phyloP scores from a whole-genome alignment of 768 basidiomycete species.

The Suillus hirtellus region DNA sequence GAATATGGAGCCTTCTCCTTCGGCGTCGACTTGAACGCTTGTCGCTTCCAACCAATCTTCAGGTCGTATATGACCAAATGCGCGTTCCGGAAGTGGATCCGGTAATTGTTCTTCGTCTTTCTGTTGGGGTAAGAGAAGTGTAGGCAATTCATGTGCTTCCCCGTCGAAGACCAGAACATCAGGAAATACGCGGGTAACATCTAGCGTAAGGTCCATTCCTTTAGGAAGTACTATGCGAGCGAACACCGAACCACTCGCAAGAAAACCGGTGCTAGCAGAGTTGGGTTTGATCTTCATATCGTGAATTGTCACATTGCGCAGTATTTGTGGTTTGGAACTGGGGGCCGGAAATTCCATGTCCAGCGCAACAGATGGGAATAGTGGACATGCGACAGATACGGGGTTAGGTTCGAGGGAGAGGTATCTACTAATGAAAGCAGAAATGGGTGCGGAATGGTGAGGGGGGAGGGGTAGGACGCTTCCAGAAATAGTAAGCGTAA shows the following conservation, averaged over 20 bases:
- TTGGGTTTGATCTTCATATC: conserved; percentile 69
- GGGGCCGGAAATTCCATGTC: conserved; percentile 65
- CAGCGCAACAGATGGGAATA: conserved; percentile 51
- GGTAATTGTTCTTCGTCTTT: conserved; percentile 52
- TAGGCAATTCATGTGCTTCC: conserved; percentile 43
- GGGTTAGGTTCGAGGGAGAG: conserved; percentile 57
- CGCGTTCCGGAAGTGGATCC: conserved; percentile 65
- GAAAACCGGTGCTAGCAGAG: conserved; percentile 40
- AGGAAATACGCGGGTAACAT: conserved; percentile 65
- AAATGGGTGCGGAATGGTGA: conserved; percentile 43
- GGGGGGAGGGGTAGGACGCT: conserved; percentile 54
- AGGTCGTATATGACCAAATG: conserved; percentile 76
- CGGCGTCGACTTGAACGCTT: conserved; percentile 43
- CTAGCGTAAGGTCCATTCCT: conserved; percentile 65
- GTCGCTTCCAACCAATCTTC: conserved; percentile 61
- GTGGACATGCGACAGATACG: conserved; percentile 56
- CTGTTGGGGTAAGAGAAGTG: conserved; percentile 16
- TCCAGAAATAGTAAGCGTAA: conserved; percentile 59
- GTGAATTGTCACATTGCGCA: conserved; percentile 71
- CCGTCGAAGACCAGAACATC: conserved; percentile 83
- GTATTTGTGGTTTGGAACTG: conserved; percentile 58
- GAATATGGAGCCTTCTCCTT: conserved; percentile 54
- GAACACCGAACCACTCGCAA: conserved; percentile 70
- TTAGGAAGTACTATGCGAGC: conserved; percentile 66
- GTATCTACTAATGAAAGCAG: conserved; percentile 63